Percentiles rank a stretch among this genome's conserved stretches.
Conservation (phyloP, 2,329 filamentous ascomycete species). For the Hypomyces rosellus region DNA sequence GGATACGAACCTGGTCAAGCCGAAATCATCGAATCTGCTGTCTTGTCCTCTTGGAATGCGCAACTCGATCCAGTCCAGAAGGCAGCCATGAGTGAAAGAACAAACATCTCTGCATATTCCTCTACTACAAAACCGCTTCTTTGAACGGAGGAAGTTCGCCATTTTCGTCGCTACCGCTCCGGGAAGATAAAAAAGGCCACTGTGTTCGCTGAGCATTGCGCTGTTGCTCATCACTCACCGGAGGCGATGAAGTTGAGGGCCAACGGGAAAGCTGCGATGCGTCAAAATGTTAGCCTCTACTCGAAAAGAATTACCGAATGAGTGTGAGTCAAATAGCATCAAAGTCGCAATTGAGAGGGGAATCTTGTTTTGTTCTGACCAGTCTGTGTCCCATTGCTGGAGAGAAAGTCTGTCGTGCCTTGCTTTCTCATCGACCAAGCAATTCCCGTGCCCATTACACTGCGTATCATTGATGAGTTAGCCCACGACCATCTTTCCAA, state of each 20-base stretch:
- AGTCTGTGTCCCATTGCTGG: conserved; percentile 75
- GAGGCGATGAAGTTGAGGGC: conserved; percentile 87
- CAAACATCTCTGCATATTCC: too few relatives aligned
- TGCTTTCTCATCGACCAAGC: conserved; percentile 56
- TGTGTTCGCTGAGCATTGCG: conserved; percentile 5
- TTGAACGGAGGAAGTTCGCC: background rate
- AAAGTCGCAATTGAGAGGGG: background rate
- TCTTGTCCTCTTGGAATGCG: conserved; percentile 14
- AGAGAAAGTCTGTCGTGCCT: conserved; percentile 64
- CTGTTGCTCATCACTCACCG: conserved; percentile 58
- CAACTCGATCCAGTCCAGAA: background rate
- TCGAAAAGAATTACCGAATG: background rate
- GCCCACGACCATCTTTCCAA: conserved; percentile 2
- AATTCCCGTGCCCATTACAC: conserved; percentile 55
- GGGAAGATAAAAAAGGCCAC: conserved; percentile 12
- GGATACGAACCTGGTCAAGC: conserved; percentile 11
- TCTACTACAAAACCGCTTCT: background rate
- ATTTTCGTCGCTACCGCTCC: conserved; percentile 54
- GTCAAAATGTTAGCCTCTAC: conserved; percentile 23
- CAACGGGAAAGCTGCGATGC: conserved; percentile 61
- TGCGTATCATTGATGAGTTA: conserved; percentile 27
- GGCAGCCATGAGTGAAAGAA: background rate
- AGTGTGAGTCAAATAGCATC: background rate
- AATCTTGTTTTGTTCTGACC: conserved; percentile 49
- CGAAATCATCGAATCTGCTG: background rate